These are phyloP conservation scores for Chaetothyriales sp. DNA, from an alignment of 2,329 filamentous ascomycete genomes.

Conservation along the genomic window DNA sequence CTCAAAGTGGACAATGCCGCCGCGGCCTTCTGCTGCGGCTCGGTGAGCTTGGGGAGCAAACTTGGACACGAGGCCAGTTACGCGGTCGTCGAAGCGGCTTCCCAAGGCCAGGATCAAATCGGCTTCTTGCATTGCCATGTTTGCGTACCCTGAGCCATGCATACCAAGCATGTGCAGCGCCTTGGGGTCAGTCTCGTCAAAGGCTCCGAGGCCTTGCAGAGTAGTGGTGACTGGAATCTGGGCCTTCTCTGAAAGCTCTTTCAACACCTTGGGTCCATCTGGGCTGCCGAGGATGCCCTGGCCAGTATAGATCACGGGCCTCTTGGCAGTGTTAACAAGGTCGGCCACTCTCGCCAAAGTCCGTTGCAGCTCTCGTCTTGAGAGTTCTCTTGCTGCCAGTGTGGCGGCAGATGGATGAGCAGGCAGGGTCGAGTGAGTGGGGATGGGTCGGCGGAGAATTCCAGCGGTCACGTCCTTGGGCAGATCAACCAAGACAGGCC, in stretches of 20 bases:
- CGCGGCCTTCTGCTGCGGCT: constrained; percentile 68
- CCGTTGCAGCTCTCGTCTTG: constrained; percentile 53
- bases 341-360: constrained; percentile 65
- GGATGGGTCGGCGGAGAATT: constrained; percentile 69
- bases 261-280: constrained; percentile 64
- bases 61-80: constrained; percentile 64
- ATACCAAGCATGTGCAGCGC: constrained; percentile 96
- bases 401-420: constrained; percentile 74
- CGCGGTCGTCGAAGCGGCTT: constrained; percentile 89
- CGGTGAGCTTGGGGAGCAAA: constrained; percentile 80
- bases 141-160: constrained; percentile 94
- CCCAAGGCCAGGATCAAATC: constrained; percentile 92
- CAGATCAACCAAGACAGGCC: constrained; percentile 86
- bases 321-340: constrained; percentile 77
- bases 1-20: constrained; percentile 94
- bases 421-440: constrained; percentile 57
- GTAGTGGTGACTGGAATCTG: constrained; percentile 92
- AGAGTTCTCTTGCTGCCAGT: constrained; percentile 59
- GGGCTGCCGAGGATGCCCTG: constrained; percentile 71
- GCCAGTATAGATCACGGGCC: constrained; percentile 88
- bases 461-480: constrained; percentile 92
- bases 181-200: constrained; percentile 85
- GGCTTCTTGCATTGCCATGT: constrained; percentile 94
- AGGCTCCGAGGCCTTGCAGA: constrained; percentile 80
- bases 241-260: constrained; percentile 75